Conservation (phyloP, 805 yeast species). For the Nakazawaea anatomiae region DNA sequence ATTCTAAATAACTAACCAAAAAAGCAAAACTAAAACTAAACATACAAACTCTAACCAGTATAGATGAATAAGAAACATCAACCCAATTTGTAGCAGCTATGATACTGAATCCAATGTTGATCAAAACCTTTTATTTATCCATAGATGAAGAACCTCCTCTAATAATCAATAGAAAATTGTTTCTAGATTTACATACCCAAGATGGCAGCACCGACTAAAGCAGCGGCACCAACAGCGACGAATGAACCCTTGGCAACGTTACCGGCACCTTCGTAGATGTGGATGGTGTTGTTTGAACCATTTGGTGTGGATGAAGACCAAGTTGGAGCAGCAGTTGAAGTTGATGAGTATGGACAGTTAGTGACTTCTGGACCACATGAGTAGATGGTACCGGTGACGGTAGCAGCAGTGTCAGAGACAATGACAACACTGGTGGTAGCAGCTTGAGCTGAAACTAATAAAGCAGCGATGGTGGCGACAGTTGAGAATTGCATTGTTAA, state of each 20-base stretch:
- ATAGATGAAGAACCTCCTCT: background rate
- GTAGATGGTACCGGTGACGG: constrained; percentile 41
- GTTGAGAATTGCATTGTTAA: constrained; percentile 41
- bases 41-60: background rate
- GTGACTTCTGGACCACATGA: constrained; percentile 39
- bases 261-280: constrained; percentile 30
- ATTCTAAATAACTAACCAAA: background rate
- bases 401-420: constrained; percentile 26
- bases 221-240: constrained; percentile 29
- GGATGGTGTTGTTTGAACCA: constrained; percentile 19
- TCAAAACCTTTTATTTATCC: background rate
- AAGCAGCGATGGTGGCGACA: constrained; percentile 32
- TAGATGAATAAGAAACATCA: background rate
- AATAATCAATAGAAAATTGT: background rate
- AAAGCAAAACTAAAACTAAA: background rate
- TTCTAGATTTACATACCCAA: constrained; percentile 23
- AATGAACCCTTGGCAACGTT: constrained; percentile 19
- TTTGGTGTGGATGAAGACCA: constrained; percentile 1
- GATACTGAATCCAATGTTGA: background rate
- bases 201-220: constrained; percentile 26
- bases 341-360: constrained; percentile 35
- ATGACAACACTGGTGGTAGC: constrained; percentile 27
- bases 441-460: constrained; percentile 29
- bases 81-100: background rate
- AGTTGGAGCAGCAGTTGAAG: constrained; percentile 16